Evolutionary conservation across 371 early-diverging fungal species (phyloP).

Genomic region (Mucor ambiguus): DNA sequence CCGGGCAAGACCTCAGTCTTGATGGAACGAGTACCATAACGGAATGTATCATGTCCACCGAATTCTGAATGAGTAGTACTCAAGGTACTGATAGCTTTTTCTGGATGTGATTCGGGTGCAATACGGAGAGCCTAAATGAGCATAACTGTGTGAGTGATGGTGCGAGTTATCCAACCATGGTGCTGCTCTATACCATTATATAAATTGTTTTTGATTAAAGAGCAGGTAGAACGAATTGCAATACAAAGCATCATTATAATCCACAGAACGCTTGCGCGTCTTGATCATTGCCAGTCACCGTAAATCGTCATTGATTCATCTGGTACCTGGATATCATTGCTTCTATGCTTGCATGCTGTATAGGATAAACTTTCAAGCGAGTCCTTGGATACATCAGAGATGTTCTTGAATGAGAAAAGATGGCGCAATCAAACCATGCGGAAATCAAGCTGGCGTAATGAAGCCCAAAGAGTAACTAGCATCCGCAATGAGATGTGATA

Average conservation of each 20-base stretch:
- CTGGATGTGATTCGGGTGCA: constrained; percentile 49
- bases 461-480: not conserved
- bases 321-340: not conserved
- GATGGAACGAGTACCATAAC: constrained; percentile 79
- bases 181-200: not conserved
- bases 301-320: not conserved
- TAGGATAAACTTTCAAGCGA: not conserved
- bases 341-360: not conserved
- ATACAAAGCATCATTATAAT: not conserved
- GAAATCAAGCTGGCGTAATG: no score
- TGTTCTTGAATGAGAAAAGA: not conserved
- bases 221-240: not conserved
- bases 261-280: constrained; percentile 18
- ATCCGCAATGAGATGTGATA: not conserved
- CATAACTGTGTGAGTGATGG: not conserved
- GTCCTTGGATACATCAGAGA: not conserved
- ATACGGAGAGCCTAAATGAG: constrained; percentile 39
- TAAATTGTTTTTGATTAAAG: not conserved
- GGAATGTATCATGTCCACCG: constrained; percentile 85
- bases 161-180: not conserved
- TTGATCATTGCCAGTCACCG: not conserved
- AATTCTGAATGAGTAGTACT: constrained; percentile 66
- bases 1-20: constrained; percentile 66
- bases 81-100: constrained; percentile 46
- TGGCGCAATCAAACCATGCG: no score